Evolutionary conservation across 768 basidiomycete genomes (phyloP).

Genomic region (Tylopilus vinaceipallidus): DNA sequence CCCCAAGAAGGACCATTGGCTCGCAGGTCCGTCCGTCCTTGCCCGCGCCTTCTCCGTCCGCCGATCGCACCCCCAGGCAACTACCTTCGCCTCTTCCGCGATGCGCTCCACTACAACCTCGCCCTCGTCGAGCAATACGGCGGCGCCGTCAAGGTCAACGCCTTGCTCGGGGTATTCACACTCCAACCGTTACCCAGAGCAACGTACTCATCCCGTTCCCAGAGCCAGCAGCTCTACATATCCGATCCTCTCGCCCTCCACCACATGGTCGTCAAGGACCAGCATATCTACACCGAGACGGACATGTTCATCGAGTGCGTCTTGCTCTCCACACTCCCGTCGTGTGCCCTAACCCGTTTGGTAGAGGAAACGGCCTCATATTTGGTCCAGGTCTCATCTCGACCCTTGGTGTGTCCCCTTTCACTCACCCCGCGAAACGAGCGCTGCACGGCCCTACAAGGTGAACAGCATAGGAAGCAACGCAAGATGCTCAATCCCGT

Average conservation of each 20-base stretch:
- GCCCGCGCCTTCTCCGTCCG: too few relatives aligned
- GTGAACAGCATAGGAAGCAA: slow-evolving; percentile 31
- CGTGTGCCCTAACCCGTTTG: neutral
- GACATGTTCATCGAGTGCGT: slow-evolving; percentile 34
- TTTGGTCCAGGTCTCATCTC: slow-evolving; percentile 39
- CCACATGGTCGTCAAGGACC: slow-evolving; percentile 38
- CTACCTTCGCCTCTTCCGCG: slow-evolving; percentile 31
- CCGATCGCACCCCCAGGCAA: slow-evolving; percentile 27
- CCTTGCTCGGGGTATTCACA: slow-evolving; percentile 32
- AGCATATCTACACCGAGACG: slow-evolving; percentile 37
- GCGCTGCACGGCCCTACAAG: slow-evolving; percentile 4
- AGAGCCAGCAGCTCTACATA: slow-evolving; percentile 33
- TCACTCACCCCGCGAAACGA: neutral
- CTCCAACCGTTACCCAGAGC: neutral
- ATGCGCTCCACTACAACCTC: slow-evolving; percentile 33
- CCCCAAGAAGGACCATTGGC: slow-evolving; percentile 35
- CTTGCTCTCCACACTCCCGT: neutral
- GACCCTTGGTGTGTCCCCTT: slow-evolving; percentile 31
- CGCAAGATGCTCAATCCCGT: slow-evolving; percentile 36
- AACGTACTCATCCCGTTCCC: neutral
- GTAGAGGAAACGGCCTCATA: slow-evolving; percentile 29
- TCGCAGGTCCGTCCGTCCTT: slow-evolving; percentile 27
- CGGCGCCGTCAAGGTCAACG: slow-evolving; percentile 34
- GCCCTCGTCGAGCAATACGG: slow-evolving; percentile 32
- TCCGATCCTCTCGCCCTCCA: slow-evolving; percentile 39